Conservation (phyloP, 2,329 filamentous ascomycete species). For the Penicillium thymicola region DNA sequence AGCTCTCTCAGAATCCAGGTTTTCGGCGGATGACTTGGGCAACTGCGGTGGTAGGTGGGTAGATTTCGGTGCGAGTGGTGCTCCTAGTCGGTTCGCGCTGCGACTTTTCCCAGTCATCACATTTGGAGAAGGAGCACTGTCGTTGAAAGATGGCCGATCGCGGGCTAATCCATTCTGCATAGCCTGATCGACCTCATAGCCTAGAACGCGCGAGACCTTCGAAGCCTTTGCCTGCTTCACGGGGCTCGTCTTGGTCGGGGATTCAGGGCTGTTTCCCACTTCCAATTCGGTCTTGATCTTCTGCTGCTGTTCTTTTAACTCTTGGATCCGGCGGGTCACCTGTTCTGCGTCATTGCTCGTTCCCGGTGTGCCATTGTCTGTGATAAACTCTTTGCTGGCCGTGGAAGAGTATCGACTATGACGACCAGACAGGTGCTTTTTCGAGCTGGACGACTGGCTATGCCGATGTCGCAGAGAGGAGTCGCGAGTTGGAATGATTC, state of each 20-base stretch:
- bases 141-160: slow-evolving; percentile 39
- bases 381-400: slow-evolving; percentile 40
- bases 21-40: slow-evolving; percentile 30
- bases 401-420: slow-evolving; percentile 41
- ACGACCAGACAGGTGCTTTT: slow-evolving; percentile 53
- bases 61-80: slow-evolving; percentile 28
- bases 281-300: slow-evolving; percentile 51
- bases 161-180: slow-evolving; percentile 5
- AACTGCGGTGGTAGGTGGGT: slow-evolving; percentile 25
- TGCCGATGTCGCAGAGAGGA: slow-evolving; percentile 60
- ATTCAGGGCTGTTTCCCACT: slow-evolving; percentile 35
- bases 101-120: slow-evolving; percentile 59
- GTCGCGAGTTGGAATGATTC: slow-evolving; percentile 63
- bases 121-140: slow-evolving; percentile 67
- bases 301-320: slow-evolving; percentile 57
- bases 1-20: slow-evolving; percentile 28
- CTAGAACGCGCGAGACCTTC: slow-evolving; percentile 7
- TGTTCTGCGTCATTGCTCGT: slow-evolving; percentile 50
- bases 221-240: slow-evolving; percentile 14
- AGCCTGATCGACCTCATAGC: background rate
- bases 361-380: slow-evolving; percentile 39
- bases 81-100: slow-evolving; percentile 25
- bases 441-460: slow-evolving; percentile 49
- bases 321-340: slow-evolving; percentile 56
- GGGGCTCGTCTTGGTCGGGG: slow-evolving; percentile 14